phyloP scores from a whole-genome alignment of 1,284 basidiomycete species.

The Papiliotrema fonsecae region DNA sequence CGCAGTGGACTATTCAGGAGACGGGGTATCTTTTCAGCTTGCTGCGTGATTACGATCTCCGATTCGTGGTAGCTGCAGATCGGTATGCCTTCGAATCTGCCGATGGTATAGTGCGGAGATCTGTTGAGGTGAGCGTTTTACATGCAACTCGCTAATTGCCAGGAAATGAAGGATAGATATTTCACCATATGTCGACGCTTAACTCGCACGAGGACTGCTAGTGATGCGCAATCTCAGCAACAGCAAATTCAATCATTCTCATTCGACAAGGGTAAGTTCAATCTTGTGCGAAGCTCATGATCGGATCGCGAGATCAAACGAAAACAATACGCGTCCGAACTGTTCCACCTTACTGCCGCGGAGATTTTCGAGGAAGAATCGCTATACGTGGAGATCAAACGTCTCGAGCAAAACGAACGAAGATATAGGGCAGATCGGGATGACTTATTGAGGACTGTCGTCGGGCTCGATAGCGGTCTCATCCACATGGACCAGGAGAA shows the following conservation, averaged over 20 bases:
- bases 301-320: slow-evolving; percentile 81
- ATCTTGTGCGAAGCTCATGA: slow-evolving; percentile 14
- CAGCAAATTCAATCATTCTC: slow-evolving; percentile 65
- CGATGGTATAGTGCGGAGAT: slow-evolving; percentile 46
- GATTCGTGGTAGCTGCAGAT: slow-evolving; percentile 88
- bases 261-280: slow-evolving; percentile 71
- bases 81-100: slow-evolving; percentile 64
- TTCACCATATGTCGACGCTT: slow-evolving; percentile 87
- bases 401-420: slow-evolving; percentile 87
- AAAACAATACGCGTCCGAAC: slow-evolving; percentile 78
- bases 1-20: slow-evolving; percentile 88
- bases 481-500: slow-evolving; percentile 53
- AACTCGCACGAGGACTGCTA: slow-evolving; percentile 71
- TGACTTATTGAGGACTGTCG: slow-evolving; percentile 76
- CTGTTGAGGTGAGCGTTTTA: slow-evolving; percentile 68
- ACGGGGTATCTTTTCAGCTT: slow-evolving; percentile 88
- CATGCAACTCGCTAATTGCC: slow-evolving; percentile 5
- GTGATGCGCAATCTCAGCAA: slow-evolving; percentile 67
- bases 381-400: slow-evolving; percentile 87
- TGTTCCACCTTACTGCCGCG: slow-evolving; percentile 79
- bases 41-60: slow-evolving; percentile 74
- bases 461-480: slow-evolving; percentile 78
- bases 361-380: slow-evolving; percentile 96
- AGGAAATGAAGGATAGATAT: slow-evolving; percentile 95
- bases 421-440: slow-evolving; percentile 85